Evolutionary conservation across 1,139 yeast species (phyloP).

Genomic region (Hyphopichia fennica): DNA sequence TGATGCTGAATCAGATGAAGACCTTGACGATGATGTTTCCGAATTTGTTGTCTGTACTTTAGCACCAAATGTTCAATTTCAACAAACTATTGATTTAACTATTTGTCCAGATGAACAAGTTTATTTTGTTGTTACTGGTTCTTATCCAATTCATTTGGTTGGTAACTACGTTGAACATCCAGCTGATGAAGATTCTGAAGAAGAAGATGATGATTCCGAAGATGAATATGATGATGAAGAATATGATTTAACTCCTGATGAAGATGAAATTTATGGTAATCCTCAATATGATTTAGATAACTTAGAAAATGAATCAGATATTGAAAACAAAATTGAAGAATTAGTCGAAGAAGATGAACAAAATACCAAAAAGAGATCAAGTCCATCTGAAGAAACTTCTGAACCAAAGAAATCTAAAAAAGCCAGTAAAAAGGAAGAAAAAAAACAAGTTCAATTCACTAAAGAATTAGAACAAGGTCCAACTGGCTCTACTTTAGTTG

Average conservation of each 20-base stretch:
- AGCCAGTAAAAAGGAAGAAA: constrained; percentile 45
- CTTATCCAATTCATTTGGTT: constrained; percentile 85
- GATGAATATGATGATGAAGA: constrained; percentile 60
- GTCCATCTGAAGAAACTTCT: constrained; percentile 26
- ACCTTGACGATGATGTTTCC: constrained; percentile 56
- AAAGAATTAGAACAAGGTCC: constrained; percentile 95
- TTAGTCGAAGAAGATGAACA: constrained; percentile 59
- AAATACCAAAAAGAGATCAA: constrained; percentile 32
- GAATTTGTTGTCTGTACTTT: constrained; percentile 87
- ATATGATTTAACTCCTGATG: constrained; percentile 89
- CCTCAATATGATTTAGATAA: constrained; percentile 54
- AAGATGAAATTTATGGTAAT: constrained; percentile 67
- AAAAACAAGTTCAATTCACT: constrained; percentile 82
- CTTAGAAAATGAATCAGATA: constrained; percentile 57
- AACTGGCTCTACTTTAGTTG: constrained; percentile 50
- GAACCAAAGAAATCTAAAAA: constrained; percentile 39
- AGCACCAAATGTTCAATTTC: constrained; percentile 81
- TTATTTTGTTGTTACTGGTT: constrained; percentile 91
- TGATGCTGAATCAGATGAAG: constrained; percentile 55
- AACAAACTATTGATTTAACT: constrained; percentile 87
- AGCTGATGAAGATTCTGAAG: constrained; percentile 66
- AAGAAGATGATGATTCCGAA: constrained; percentile 60
- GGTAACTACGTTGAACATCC: constrained; percentile 98
- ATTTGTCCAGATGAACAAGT: constrained; percentile 94
- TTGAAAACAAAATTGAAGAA: constrained; percentile 58